Evolutionary conservation across 805 yeast species (phyloP), one percentile per base, ranked within the genome.

Genomic region (Kodamaea leandrae): DNA sequence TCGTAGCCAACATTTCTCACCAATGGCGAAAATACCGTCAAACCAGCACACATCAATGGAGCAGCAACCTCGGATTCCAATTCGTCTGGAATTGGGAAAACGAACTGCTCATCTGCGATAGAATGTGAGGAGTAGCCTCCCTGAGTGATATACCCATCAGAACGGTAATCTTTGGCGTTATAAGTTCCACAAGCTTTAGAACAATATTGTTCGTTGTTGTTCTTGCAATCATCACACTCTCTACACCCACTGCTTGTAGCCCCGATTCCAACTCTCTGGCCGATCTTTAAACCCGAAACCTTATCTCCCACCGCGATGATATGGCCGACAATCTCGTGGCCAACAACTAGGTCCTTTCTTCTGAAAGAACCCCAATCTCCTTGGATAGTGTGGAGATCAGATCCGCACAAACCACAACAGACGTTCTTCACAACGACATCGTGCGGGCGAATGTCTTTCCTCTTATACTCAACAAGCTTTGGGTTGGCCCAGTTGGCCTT

Each of bases 231-330:
- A 36, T 68, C 54, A 64, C 95, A 86, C 12, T 74, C 64, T 43
- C 71, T 60, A 66, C 93, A 85, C 24, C 83, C 67, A 44, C 64
- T 67, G 25, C 72, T 67, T 54, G 78, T 82, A 19, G 93, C 91
- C 49, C 95, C 95, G 36, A 84, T 74, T 37, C 91, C 95, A 18
- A 83, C 91, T 49, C 87, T 70, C 49, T 86, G 82, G 41, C 95
- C 95, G 15, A 81, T 58, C 54, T 70, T 76, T 64, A 62, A 71
- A 39, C 44, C 66, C 6, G 61, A 58, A 49, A 83, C 78, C 29
- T 74, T 64, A 12, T 68, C 50, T 38, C 91, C 95, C 28, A 83
- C 67, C 24, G 65, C 69, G 18, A 76, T 68, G 19, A 82, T 82
- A 25, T 58, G 66, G 32, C 87, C 87, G 33, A 82, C 64, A 47